A percentile compares a stretch with the other conserved stretches of the same genome.
Conservation (phyloP, 2,329 filamentous ascomycete species). For the Aspergillus sp. region DNA sequence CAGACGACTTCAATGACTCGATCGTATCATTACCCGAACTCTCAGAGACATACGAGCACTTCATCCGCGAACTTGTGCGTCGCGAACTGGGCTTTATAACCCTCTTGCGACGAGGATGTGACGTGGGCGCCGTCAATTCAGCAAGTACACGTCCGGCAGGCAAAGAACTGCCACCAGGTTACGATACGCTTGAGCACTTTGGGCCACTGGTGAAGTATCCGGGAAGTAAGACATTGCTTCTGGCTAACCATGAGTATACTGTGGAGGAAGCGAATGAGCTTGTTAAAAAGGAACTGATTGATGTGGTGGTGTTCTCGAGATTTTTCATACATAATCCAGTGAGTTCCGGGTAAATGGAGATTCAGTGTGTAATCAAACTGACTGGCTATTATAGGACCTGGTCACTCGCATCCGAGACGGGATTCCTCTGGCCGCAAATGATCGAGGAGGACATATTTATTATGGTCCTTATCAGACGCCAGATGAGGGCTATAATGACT, state of each 20-base stretch:
- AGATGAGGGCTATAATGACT: constrained; percentile 18
- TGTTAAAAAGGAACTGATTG: constrained; percentile 11
- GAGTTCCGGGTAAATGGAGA: not conserved
- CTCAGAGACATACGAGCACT: constrained; percentile 9
- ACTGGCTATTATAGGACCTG: constrained; percentile 4
- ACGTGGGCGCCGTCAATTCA: constrained; percentile 3
- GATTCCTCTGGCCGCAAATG: constrained; percentile 13
- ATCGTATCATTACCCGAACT: constrained; percentile 10
- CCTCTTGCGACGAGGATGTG: constrained; percentile 8
- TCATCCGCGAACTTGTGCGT: constrained; percentile 7
- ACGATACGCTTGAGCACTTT: constrained; percentile 15
- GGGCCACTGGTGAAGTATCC: constrained; percentile 18
- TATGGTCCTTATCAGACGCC: constrained; percentile 17
- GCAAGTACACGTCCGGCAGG: not conserved
- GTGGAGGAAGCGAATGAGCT: constrained; percentile 16
- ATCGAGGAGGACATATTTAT: constrained; percentile 14
- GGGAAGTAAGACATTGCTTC: constrained; percentile 16
- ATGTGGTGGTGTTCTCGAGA: constrained; percentile 15
- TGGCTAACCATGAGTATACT: constrained; percentile 19
- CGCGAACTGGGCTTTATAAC: constrained; percentile 7
- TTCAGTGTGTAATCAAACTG: not conserved
- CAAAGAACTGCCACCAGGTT: constrained; percentile 8
- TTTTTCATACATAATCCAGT: constrained; percentile 19
- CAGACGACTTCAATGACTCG: constrained; percentile 18
- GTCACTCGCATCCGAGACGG: constrained; percentile 10